phyloP scores from a whole-genome alignment of 1,139 yeast genomes.

The Hemisphaericaspora lyxosophila region DNA sequence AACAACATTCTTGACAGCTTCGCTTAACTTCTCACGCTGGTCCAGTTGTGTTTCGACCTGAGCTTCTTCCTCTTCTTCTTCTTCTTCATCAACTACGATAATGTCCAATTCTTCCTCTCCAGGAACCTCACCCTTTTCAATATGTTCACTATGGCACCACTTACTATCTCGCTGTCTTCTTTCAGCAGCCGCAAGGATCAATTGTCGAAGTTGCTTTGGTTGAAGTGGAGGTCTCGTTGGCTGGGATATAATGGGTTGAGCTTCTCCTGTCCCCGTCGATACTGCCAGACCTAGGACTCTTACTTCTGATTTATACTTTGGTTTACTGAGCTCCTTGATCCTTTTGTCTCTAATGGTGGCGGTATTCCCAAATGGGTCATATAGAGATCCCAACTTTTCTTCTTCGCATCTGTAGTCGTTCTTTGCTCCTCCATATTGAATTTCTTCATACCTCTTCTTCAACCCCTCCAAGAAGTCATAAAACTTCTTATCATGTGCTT shows the following conservation, averaged over 20 bases:
- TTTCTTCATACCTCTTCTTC: slow-evolving; percentile 54
- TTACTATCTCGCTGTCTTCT: slow-evolving; percentile 57
- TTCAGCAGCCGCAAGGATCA: slow-evolving; percentile 68
- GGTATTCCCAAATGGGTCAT: slow-evolving; percentile 17
- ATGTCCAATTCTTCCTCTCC: slow-evolving; percentile 36
- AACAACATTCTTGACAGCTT: slow-evolving; percentile 16
- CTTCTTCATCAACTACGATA: slow-evolving; percentile 18
- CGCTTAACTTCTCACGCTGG: not conserved
- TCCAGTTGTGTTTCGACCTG: too few relatives aligned
- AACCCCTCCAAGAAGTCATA: slow-evolving; percentile 65
- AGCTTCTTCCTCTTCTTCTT: not conserved
- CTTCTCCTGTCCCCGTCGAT: not conserved
- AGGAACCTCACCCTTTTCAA: slow-evolving; percentile 25
- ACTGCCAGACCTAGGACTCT: slow-evolving; percentile 32
- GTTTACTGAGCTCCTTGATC: slow-evolving; percentile 35
- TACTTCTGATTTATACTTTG: slow-evolving; percentile 40
- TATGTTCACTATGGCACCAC: slow-evolving; percentile 44
- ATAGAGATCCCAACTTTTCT: slow-evolving; percentile 45
- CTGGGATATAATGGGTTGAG: slow-evolving; percentile 11
- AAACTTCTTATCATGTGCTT: slow-evolving; percentile 78
- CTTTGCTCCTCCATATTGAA: slow-evolving; percentile 33
- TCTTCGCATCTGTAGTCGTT: slow-evolving; percentile 50
- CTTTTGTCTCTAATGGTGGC: slow-evolving; percentile 38
- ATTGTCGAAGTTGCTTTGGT: slow-evolving; percentile 37
- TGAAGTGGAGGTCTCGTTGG: slow-evolving; percentile 10